Base-by-base conservation (phyloP, 169 alveolate species). In the Hepatocystis sp. region DNA sequence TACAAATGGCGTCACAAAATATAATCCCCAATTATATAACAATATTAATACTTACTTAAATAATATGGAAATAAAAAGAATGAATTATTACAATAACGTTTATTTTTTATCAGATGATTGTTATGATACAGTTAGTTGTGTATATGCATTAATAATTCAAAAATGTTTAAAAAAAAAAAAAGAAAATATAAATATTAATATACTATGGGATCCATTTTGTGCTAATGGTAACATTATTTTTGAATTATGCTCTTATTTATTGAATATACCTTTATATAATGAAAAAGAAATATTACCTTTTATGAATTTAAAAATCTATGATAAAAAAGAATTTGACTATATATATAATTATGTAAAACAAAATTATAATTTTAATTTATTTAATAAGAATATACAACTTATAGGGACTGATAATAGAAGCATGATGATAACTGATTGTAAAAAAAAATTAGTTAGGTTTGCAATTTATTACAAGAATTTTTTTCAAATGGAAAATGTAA, bases 201-300 rank as follows among this genome's bases (percentile, higher is more conserved):
- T 71, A 5, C 55, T 71, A 42, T 71, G 86, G 86, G 86, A 71
- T 25, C 86, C 86, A 19, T 71, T 71, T 64, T 71, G 86, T 36
- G 27, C 67, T 27, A 56, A 40, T 58, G 86, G 86, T 5, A 71
- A 52, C 51, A 49, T 71, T 28, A 71, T 71, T 13, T 71, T 71
- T 47, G 86, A 71, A 51, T 55, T 58, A 19, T 5, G 55, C 5
- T 56, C 17, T 42, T 56, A 51, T 71, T 42, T 71, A 15, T 30
- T 71, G 19, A 60, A 63, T 25, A 39, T 71, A 1, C 86, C 86
- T 32, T 56, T 71, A 17, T 71, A 58, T 55, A 55, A 39, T 28
- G 51, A 71, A n/a, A 32, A 71, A 1, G 78, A 71, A 46, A 56
- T 71, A 17, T 25, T 71, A 58, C 86, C 86, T 4, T 71, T 71